Percentiles rank a stretch among this genome's conserved stretches.
These are phyloP conservation scores for Pistacia atlantica DNA, from an alignment of 345 rosid species.

Conservation along the genomic window DNA sequence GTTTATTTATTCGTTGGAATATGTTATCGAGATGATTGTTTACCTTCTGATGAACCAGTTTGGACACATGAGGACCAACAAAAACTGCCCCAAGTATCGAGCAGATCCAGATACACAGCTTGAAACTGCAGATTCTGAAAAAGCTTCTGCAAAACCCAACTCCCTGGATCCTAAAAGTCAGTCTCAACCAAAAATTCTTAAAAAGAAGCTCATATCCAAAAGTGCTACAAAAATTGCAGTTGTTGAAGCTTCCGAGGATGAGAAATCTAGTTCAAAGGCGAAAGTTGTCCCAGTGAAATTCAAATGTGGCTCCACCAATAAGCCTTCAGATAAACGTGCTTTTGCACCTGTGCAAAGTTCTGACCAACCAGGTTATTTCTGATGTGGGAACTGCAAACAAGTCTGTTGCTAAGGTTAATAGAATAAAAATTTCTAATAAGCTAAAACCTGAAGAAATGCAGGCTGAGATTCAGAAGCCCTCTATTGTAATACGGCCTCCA, in stretches of 20 bases:
- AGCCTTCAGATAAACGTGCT: conserved; percentile 49
- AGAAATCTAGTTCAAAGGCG: conserved; percentile 49
- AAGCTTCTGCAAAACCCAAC: conserved; percentile 51
- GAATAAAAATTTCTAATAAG: conserved; percentile 73
- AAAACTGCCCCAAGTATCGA: conserved; percentile 90
- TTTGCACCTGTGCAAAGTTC: conserved; percentile 51
- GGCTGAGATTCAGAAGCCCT: conserved; percentile 66
- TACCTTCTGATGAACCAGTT: conserved; percentile 50
- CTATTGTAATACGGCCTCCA: conserved; percentile 83
- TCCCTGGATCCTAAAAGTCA: conserved; percentile 55
- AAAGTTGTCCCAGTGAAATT: conserved; percentile 75
- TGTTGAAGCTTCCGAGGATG: conserved; percentile 59
- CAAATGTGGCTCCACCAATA: conserved; percentile 63
- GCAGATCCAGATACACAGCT: conserved; percentile 71
- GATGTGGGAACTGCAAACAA: conserved; percentile 56
- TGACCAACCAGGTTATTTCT: conserved; percentile 47
- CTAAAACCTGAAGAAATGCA: conserved; percentile 58
- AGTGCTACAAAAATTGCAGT: conserved; percentile 44
- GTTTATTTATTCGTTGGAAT: not conserved
- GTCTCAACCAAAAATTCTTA: conserved; percentile 52
- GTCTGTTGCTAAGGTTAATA: conserved; percentile 57
- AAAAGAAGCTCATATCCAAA: conserved; percentile 60
- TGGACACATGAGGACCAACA: conserved; percentile 99
- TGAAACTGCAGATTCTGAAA: conserved; percentile 60
- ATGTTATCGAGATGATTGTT: conserved; percentile 14